Evolutionary conservation across 805 yeast species (phyloP).

Genomic region (Schwanniomyces polymorphus): DNA sequence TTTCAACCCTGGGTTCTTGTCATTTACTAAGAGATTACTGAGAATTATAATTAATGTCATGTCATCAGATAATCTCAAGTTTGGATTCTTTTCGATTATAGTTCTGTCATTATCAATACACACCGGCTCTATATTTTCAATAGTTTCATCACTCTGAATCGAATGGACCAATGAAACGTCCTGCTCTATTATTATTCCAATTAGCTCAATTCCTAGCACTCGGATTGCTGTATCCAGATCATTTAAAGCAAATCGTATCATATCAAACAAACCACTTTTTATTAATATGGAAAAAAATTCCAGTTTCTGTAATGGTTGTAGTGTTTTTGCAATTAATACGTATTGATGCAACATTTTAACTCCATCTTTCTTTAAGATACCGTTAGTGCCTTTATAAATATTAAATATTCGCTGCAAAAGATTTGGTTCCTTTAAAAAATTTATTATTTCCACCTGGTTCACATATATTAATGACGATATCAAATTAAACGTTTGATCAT

Average conservation of each 20-base stretch:
- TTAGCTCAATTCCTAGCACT: slow-evolving; percentile 74
- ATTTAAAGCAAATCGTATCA: slow-evolving; percentile 70
- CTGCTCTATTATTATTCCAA: slow-evolving; percentile 80
- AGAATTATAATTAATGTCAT: slow-evolving; percentile 58
- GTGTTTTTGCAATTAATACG: slow-evolving; percentile 67
- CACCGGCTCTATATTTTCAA: slow-evolving; percentile 27
- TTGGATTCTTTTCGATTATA: slow-evolving; percentile 14
- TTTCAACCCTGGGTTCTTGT: slow-evolving; percentile 67
- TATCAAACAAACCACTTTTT: slow-evolving; percentile 64
- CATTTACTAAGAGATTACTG: slow-evolving; percentile 60
- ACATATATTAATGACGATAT: slow-evolving; percentile 65
- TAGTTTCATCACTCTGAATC: slow-evolving; percentile 26
- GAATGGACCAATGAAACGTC: slow-evolving; percentile 64
- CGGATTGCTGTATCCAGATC: slow-evolving; percentile 51
- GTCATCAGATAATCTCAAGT: slow-evolving; percentile 48
- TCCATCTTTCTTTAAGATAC: slow-evolving; percentile 59
- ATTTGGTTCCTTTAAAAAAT: slow-evolving; percentile 50
- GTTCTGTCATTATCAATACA: slow-evolving; percentile 9
- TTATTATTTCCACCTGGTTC: slow-evolving; percentile 68
- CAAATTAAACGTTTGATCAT: slow-evolving; percentile 72
- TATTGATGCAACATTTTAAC: slow-evolving; percentile 79
- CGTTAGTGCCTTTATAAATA: slow-evolving; percentile 40
- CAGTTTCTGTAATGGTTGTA: slow-evolving; percentile 60
- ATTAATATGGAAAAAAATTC: slow-evolving; percentile 66
- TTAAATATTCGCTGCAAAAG: slow-evolving; percentile 62